Evolutionary conservation across 305 asterid genomes (phyloP).

Genomic region (Fraxinus velutina): DNA sequence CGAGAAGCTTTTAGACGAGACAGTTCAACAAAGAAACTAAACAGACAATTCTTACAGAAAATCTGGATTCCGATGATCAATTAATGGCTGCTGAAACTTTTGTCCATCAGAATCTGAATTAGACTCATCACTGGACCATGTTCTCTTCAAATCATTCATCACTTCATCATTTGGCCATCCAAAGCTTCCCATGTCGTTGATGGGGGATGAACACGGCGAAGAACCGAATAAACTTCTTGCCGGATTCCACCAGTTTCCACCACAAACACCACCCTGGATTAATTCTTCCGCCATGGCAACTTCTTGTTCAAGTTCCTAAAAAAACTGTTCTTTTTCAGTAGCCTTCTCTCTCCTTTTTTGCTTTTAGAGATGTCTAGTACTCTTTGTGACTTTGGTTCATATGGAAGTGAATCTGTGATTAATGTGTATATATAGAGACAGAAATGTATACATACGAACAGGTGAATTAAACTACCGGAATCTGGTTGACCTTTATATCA

Average conservation of each 20-base stretch:
- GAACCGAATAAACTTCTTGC: neutral
- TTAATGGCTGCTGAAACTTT: constrained; percentile 12
- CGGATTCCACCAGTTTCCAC: constrained; percentile 24
- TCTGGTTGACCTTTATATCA: constrained; percentile 22
- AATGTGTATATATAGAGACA: constrained; percentile 9
- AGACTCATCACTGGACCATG: constrained; percentile 3
- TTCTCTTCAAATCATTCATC: constrained; percentile 12
- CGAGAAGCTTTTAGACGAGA: neutral
- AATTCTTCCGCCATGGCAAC: constrained; percentile 23
- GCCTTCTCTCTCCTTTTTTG: neutral
- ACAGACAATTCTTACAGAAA: neutral
- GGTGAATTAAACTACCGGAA: constrained; percentile 15
- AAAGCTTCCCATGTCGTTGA: constrained; percentile 16
- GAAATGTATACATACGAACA: neutral
- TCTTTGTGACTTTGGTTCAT: neutral
- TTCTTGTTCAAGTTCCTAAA: neutral
- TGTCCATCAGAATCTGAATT: constrained; percentile 16
- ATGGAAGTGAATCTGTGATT: constrained; percentile 25
- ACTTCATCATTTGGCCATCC: constrained; percentile 21
- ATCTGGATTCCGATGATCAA: constrained; percentile 21
- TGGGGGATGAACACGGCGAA: constrained; percentile 11
- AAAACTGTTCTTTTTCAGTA: neutral
- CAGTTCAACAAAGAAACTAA: neutral
- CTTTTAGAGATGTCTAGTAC: neutral
- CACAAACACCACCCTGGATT: constrained; percentile 12